Evolutionary conservation across 73 alveolate genomes (phyloP), one percentile per base, ranked within the genome.

Genomic region (Diophrys sp.): DNA sequence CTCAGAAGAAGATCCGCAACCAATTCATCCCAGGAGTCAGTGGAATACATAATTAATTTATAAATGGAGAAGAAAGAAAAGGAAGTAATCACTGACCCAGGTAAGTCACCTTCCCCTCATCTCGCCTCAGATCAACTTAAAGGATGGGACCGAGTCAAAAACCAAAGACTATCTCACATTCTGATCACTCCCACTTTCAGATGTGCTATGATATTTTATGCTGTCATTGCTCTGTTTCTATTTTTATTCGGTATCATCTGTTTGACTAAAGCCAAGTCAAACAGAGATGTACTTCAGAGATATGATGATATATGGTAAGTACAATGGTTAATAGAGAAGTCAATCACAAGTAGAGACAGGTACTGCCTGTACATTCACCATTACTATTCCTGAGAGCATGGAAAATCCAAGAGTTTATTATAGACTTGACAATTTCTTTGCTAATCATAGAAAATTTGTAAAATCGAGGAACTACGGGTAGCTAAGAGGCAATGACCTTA

Each of bases 401-500:
- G 85, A 56, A 33, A 71, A 74, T 31, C 94, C 94, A 0, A 78
- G 73, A 66, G 68, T 94, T 28, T 94, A 94, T 79, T 94, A 94
- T 67, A 62, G 87, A 79, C 82, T 94, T 25, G 89, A 84, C 23
- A 92, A 92, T 83, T 94, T 94, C 85, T 91, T 91, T 83, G 91
- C 94, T 0, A 94, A 92, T 74, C 96, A 94, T 77, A 74, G 95
- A n/a, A 75, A 80, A 29, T 94, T 74, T 81, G 98, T 94, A 31
- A 87, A 92, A 72, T 77, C 94, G 1, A 74, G 95, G 56, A 82
- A 77, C 53, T 91, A 74, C 78, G 44, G 44, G 23, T 95, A 94
- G 78, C 78, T 94, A 31, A 84, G 98, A 79, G 97, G 97, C 34
- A 81, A 73, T 25, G 62, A 44, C 18, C 18, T 44, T 5, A 44